Percentiles rank a stretch among this genome's conserved stretches.
Evolutionary conservation across 2,329 filamentous ascomycete species (phyloP).

Genomic region (Exophiala dermatitidis): DNA sequence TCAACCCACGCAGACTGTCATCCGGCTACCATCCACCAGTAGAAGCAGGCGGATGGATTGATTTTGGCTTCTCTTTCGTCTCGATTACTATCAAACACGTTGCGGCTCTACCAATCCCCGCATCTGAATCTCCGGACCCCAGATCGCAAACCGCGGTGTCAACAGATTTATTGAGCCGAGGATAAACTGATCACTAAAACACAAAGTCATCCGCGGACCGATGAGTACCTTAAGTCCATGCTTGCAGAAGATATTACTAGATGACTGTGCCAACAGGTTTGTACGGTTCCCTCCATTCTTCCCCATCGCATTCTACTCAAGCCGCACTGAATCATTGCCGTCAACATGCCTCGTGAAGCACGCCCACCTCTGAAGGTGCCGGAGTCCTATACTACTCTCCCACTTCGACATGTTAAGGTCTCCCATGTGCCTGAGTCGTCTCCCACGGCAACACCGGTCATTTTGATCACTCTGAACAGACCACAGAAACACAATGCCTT

Average conservation of each 20-base stretch:
- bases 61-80: too few relatives aligned
- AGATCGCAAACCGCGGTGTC: neutral
- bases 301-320: neutral
- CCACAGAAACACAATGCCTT: slow-evolving; percentile 63
- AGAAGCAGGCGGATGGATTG: too few relatives aligned
- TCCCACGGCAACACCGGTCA: slow-evolving; percentile 51
- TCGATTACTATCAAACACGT: neutral
- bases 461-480: slow-evolving; percentile 58
- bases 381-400: slow-evolving; percentile 32
- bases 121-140: neutral
- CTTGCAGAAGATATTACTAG: too few relatives aligned
- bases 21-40: too few relatives aligned
- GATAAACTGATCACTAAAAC: neutral
- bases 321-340: neutral
- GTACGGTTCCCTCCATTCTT: neutral
- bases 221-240: too few relatives aligned
- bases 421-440: slow-evolving; percentile 40
- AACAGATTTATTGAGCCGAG: neutral
- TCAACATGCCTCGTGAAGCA: slow-evolving; percentile 18
- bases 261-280: neutral
- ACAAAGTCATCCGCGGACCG: too few relatives aligned
- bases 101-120: neutral
- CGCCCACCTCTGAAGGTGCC: slow-evolving; percentile 27
- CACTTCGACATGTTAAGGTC: slow-evolving; percentile 31
- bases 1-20: too few relatives aligned